Evolutionary conservation across 2,329 filamentous ascomycete genomes (phyloP).

Genomic region (Botryotinia globosa): DNA sequence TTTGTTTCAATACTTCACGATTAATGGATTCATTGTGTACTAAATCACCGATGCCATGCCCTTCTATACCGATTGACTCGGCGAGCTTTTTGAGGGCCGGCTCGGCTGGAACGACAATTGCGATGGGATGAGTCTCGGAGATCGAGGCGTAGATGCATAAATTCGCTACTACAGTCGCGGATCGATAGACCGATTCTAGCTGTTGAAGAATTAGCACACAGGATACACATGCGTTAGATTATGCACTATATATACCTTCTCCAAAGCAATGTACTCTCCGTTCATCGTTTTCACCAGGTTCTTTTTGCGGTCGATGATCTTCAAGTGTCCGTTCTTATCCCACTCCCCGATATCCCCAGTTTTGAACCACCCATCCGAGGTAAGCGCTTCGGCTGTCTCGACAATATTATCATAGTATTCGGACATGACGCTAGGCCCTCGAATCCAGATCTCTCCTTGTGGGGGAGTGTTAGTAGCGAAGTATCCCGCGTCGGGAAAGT

Average conservation of each 20-base stretch:
- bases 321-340: slow-evolving; percentile 76
- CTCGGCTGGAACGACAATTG: slow-evolving; percentile 63
- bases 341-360: slow-evolving; percentile 84
- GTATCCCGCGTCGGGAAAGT: slow-evolving; percentile 83
- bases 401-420: slow-evolving; percentile 75
- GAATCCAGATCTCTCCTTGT: slow-evolving; percentile 73
- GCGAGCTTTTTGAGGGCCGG: slow-evolving; percentile 10
- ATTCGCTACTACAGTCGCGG: slow-evolving; percentile 71
- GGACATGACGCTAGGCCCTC: slow-evolving; percentile 75
- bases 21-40: slow-evolving; percentile 4
- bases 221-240: slow-evolving; percentile 12
- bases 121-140: slow-evolving; percentile 72
- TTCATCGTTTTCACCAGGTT: slow-evolving; percentile 60
- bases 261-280: slow-evolving; percentile 94
- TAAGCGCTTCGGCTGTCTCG: slow-evolving; percentile 68
- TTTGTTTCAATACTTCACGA: slow-evolving; percentile 9
- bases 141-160: slow-evolving; percentile 81
- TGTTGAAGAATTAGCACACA: slow-evolving; percentile 24
- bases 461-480: slow-evolving; percentile 51
- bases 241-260: slow-evolving; percentile 53
- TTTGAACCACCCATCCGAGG: slow-evolving; percentile 79
- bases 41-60: slow-evolving; percentile 9
- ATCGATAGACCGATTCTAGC: slow-evolving; percentile 86
- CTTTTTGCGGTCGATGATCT: slow-evolving; percentile 69
- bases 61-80: not conserved